Conservation (phyloP, 305 asterid species). For the Solanum hybrid region DNA sequence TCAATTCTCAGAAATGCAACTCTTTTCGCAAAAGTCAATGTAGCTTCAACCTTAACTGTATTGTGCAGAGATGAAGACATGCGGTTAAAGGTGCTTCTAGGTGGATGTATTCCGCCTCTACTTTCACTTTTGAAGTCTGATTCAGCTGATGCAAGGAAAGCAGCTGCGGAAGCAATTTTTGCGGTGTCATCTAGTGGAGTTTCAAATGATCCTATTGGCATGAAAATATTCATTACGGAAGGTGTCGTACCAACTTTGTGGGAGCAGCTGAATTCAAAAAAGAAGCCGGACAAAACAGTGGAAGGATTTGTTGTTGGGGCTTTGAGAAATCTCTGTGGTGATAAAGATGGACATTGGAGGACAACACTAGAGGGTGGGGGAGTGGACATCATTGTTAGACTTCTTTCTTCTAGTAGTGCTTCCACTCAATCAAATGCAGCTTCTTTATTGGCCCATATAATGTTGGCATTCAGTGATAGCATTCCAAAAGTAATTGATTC, state of each 20-base stretch:
- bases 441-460: constrained; percentile 86
- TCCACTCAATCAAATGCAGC: constrained; percentile 92
- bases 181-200: constrained; percentile 94
- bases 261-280: constrained; percentile 46
- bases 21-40: constrained; percentile 72
- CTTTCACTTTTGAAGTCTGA: constrained; percentile 95
- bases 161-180: constrained; percentile 87
- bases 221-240: constrained; percentile 94
- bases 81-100: constrained; percentile 88
- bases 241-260: constrained; percentile 94
- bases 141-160: constrained; percentile 75
- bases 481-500: constrained; percentile 73
- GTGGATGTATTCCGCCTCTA: constrained; percentile 97
- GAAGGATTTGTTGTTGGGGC: constrained; percentile 89
- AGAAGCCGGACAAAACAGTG: constrained; percentile 78
- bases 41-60: constrained; percentile 84
- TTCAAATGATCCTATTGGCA: constrained; percentile 93
- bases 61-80: constrained; percentile 90
- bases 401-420: constrained; percentile 68
- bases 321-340: constrained; percentile 71
- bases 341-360: constrained; percentile 96
- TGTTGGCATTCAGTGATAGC: constrained; percentile 88
- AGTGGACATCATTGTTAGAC: constrained; percentile 72
- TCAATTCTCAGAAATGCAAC: constrained; percentile 87
- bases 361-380: constrained; percentile 80